Conservation (phyloP, 768 basidiomycete species). For the Lactarius sp. region DNA sequence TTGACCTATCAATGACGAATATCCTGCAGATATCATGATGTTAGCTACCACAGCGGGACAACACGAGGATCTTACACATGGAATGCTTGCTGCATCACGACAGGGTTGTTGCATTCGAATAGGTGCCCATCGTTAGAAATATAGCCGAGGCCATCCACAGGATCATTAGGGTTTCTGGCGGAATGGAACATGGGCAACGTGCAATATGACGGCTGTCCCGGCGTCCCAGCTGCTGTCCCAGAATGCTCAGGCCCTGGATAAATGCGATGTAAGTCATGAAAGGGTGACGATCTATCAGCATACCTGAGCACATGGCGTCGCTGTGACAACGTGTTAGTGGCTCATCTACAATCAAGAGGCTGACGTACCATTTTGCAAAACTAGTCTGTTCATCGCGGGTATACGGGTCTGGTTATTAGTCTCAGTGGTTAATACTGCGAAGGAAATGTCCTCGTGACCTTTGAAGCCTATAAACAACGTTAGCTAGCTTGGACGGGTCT, state of each 20-base stretch:
- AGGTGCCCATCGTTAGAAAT: constrained; percentile 54
- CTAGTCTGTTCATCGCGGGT: constrained; percentile 48
- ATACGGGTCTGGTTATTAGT: constrained; percentile 46
- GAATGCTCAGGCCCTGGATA: constrained; percentile 47
- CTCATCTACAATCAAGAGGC: not conserved
- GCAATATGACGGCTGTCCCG: constrained; percentile 50
- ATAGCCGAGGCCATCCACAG: constrained; percentile 38
- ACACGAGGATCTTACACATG: constrained; percentile 45
- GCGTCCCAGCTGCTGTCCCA: constrained; percentile 23
- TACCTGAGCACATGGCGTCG: constrained; percentile 50
- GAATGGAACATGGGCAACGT: constrained; percentile 50
- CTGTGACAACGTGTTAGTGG: constrained; percentile 30
- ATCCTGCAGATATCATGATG: constrained; percentile 29
- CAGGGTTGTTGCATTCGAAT: constrained; percentile 52
- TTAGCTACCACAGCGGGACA: not conserved
- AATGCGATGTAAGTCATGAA: not conserved
- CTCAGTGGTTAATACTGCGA: not conserved
- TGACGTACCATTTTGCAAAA: constrained; percentile 49
- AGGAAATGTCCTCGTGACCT: constrained; percentile 31
- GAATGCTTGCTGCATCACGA: constrained; percentile 48
- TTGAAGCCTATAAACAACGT: constrained; percentile 43
- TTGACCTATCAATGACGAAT: constrained; percentile 50
- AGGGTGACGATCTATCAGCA: too few relatives aligned
- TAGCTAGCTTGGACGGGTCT: not conserved
- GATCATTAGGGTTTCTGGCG: constrained; percentile 30